Percentiles rank a stretch among this genome's conserved stretches.
Conservation (phyloP, 2,329 filamentous ascomycete genomes). For the Penicillium thymicola region DNA sequence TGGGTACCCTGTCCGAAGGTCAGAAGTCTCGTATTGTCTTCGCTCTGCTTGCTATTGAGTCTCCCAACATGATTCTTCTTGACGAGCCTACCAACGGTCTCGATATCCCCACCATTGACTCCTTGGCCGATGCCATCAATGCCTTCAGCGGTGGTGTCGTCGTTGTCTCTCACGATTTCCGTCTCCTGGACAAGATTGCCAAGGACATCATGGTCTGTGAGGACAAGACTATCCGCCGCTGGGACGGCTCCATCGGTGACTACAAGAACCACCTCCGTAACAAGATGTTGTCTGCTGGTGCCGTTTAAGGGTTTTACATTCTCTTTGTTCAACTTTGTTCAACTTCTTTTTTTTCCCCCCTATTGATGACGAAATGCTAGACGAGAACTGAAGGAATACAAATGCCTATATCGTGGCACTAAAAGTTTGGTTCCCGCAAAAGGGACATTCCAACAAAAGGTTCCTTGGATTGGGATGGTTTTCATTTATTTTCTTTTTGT, state of each 20-base stretch:
- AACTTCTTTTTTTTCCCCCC: slow-evolving; percentile 17
- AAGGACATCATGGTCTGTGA: slow-evolving; percentile 99
- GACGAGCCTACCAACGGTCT: slow-evolving; percentile 99
- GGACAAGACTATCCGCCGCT: slow-evolving; percentile 87
- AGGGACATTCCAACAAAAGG: slow-evolving; percentile 4
- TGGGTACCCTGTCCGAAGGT: slow-evolving; percentile 95
- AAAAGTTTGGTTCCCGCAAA: slow-evolving; percentile 19
- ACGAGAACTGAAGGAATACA: slow-evolving; percentile 28
- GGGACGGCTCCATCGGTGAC: slow-evolving; percentile 83
- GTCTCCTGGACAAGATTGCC: slow-evolving; percentile 97
- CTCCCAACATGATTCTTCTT: slow-evolving; percentile 94
- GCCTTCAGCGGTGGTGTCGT: slow-evolving; percentile 94
- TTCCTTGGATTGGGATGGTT: slow-evolving; percentile 11
- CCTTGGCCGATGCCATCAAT: slow-evolving; percentile 95
- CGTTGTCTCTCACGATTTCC: slow-evolving; percentile 98
- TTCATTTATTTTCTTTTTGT: slow-evolving; percentile 9
- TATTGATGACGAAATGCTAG: slow-evolving; percentile 36
- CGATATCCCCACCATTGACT: slow-evolving; percentile 98
- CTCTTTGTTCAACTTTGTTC: slow-evolving; percentile 10
- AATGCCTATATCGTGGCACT: slow-evolving; percentile 13
- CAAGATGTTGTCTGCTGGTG: slow-evolving; percentile 91
- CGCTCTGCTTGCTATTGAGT: slow-evolving; percentile 88
- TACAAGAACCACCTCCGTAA: slow-evolving; percentile 99
- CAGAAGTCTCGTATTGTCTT: slow-evolving; percentile 99
- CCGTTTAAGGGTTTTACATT: slow-evolving; percentile 60